Percentiles rank a stretch among this genome's conserved stretches.
These are phyloP conservation scores for Suillus subaureus DNA, from an alignment of 768 basidiomycete species.

Conservation along the genomic window DNA sequence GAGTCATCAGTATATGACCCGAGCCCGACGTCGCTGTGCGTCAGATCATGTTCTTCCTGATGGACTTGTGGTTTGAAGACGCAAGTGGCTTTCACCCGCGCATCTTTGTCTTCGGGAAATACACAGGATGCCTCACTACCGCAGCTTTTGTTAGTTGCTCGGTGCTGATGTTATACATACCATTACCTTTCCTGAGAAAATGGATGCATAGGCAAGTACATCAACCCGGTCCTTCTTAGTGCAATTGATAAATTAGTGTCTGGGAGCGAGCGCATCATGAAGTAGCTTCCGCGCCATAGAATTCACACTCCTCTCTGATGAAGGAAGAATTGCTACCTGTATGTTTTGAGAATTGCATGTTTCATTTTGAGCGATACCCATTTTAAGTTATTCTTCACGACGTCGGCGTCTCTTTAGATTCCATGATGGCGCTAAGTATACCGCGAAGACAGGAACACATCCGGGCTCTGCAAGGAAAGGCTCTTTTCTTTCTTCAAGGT, in stretches of 20 bases:
- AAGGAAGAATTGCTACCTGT: neutral
- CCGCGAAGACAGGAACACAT: neutral
- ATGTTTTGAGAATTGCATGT: neutral
- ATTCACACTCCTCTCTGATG: neutral
- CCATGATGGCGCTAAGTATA: too few species aligned
- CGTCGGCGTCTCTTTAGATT: neutral
- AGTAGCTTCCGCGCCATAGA: neutral
- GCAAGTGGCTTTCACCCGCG: neutral
- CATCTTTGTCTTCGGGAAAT: neutral
- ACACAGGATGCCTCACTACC: neutral
- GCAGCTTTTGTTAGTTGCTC: neutral
- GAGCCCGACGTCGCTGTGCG: neutral
- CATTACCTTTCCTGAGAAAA: neutral
- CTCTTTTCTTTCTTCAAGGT: too few species aligned
- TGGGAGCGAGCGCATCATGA: neutral
- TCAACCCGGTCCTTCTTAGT: neutral
- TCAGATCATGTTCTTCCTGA: neutral
- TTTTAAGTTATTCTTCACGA: neutral
- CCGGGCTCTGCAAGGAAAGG: neutral
- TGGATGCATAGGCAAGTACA: neutral
- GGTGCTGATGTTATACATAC: neutral
- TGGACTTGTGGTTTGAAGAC: neutral
- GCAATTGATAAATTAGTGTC: neutral
- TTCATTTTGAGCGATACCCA: neutral
- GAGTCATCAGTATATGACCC: neutral